These are phyloP conservation scores for Trichosphaerium sp. DNA, from an alignment of 78 protist genomes.

Conservation along the genomic window DNA sequence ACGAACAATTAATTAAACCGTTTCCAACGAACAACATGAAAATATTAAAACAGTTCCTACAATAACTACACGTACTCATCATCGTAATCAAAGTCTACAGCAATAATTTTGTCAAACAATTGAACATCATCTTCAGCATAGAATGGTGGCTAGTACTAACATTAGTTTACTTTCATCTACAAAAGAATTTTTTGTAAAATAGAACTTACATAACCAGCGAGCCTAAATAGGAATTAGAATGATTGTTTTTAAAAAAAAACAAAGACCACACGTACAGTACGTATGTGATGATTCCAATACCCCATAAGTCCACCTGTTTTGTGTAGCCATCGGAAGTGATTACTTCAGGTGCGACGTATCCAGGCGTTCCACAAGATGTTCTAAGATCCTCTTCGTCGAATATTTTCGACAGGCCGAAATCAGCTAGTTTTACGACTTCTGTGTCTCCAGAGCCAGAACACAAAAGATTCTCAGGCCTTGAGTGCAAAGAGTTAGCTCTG, in stretches of 20 bases:
- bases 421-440: constrained; percentile 51
- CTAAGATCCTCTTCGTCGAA: constrained; percentile 50
- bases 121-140: constrained; percentile 36
- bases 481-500: background rate
- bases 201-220: constrained; percentile 62
- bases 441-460: constrained; percentile 47
- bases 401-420: constrained; percentile 51
- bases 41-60: too few relatives aligned
- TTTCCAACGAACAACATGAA: too few relatives aligned
- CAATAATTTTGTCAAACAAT: constrained; percentile 44
- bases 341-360: constrained; percentile 61
- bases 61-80: too few relatives aligned
- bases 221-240: background rate
- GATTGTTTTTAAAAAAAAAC: background rate
- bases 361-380: constrained; percentile 66
- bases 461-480: constrained; percentile 39
- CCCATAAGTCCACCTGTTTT: constrained; percentile 59
- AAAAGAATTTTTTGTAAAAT: too few relatives aligned
- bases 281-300: constrained; percentile 58
- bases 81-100: constrained; percentile 54
- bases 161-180: too few relatives aligned
- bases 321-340: constrained; percentile 40
- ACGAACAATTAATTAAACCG: too few relatives aligned
- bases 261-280: constrained; percentile 8
- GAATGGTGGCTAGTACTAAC: constrained; percentile 70